phyloP scores from a whole-genome alignment of 2,329 filamentous ascomycete genomes.

The Botrytis deweyae region DNA sequence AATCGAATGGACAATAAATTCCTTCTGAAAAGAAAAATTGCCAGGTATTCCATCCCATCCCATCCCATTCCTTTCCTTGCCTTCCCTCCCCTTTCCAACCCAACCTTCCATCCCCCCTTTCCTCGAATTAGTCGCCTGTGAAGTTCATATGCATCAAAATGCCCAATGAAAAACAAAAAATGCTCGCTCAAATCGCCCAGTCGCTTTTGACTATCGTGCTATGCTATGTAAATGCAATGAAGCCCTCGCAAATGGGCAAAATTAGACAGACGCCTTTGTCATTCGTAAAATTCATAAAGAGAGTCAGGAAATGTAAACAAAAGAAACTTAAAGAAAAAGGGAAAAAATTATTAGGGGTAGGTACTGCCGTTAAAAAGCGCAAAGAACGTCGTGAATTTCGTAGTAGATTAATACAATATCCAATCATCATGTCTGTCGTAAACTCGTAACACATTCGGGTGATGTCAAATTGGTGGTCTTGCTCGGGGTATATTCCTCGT shows the following conservation, averaged over 20 bases:
- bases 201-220: background rate
- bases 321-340: background rate
- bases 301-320: conserved; percentile 11
- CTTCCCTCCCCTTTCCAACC: background rate
- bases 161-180: background rate
- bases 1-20: background rate
- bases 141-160: conserved; percentile 12
- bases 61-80: background rate
- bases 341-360: background rate
- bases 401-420: conserved; percentile 22
- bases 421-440: conserved; percentile 22
- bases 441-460: conserved; percentile 22
- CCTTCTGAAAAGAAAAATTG: background rate
- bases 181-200: conserved; percentile 6
- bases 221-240: conserved; percentile 10
- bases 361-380: conserved; percentile 16
- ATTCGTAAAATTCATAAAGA: conserved; percentile 12
- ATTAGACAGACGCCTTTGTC: background rate
- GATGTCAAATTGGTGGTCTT: conserved; percentile 9
- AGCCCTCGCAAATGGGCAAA: background rate
- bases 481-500: background rate
- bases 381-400: conserved; percentile 11
- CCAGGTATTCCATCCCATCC: conserved; percentile 15
- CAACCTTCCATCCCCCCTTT: background rate
- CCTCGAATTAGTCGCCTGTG: conserved; percentile 3